These are phyloP conservation scores for Epicoccum sorghinum DNA, from an alignment of 2,329 filamentous ascomycete species.

Conservation along the genomic window DNA sequence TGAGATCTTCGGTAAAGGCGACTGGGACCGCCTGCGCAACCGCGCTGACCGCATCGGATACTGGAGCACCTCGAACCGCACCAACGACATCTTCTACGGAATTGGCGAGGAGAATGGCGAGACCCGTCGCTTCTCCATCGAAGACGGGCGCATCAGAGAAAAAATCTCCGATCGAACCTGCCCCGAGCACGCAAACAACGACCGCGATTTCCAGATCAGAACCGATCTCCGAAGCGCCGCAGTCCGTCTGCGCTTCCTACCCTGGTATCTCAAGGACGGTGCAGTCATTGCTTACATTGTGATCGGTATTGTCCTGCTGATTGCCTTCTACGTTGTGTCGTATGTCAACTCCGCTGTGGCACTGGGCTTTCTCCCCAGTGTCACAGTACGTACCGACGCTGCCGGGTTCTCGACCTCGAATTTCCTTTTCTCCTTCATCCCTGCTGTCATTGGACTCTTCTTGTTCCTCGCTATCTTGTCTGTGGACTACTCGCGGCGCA, in stretches of 20 bases:
- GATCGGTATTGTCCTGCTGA: slow-evolving; percentile 45
- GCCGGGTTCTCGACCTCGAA: slow-evolving; percentile 81
- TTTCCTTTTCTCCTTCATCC: slow-evolving; percentile 83
- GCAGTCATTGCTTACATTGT: slow-evolving; percentile 69
- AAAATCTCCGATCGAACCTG: slow-evolving; percentile 45
- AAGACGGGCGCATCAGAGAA: slow-evolving; percentile 56
- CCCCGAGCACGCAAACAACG: slow-evolving; percentile 15
- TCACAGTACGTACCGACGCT: slow-evolving; percentile 65
- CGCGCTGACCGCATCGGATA: slow-evolving; percentile 80
- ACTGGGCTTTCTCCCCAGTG: slow-evolving; percentile 72
- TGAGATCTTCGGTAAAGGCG: slow-evolving; percentile 63
- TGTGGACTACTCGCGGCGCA: slow-evolving; percentile 69
- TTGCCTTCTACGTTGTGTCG: slow-evolving; percentile 71
- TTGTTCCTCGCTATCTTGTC: slow-evolving; percentile 71
- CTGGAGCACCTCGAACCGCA: slow-evolving; percentile 73
- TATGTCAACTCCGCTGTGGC: slow-evolving; percentile 73
- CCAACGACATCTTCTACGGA: slow-evolving; percentile 75
- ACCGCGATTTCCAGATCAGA: slow-evolving; percentile 53
- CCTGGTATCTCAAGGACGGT: slow-evolving; percentile 74
- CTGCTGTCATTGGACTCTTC: slow-evolving; percentile 69
- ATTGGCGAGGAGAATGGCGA: slow-evolving; percentile 69
- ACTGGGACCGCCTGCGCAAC: slow-evolving; percentile 61
- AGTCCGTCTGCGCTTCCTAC: slow-evolving; percentile 71
- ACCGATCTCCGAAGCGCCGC: slow-evolving; percentile 59
- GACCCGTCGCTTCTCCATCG: slow-evolving; percentile 58